Conservation (phyloP, 495 filamentous ascomycete genomes). For the Tuber aestivum region DNA sequence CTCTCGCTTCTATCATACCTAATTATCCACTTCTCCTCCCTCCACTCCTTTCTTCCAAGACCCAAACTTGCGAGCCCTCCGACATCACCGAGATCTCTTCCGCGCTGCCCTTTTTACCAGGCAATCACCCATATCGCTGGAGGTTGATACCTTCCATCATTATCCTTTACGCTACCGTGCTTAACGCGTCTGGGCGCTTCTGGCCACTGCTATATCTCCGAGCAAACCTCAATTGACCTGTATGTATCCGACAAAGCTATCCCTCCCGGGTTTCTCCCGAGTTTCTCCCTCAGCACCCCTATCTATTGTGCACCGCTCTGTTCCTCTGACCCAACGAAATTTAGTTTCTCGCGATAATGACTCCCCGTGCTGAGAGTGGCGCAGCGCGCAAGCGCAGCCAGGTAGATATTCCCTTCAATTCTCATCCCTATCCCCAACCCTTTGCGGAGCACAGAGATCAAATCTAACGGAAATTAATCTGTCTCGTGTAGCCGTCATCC, state of each 20-base stretch:
- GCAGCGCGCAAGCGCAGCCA: constrained; percentile 2
- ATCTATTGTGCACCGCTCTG: background rate
- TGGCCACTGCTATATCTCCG: background rate
- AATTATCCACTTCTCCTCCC: background rate
- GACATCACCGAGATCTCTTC: background rate
- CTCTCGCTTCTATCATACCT: background rate
- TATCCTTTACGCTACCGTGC: background rate
- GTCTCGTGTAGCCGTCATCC: constrained; percentile 2
- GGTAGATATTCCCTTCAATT: background rate
- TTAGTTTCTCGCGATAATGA: background rate
- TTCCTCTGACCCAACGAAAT: background rate
- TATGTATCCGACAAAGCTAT: background rate
- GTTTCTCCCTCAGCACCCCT: background rate
- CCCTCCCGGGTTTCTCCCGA: background rate
- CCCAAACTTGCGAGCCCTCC: background rate
- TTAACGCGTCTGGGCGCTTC: background rate
- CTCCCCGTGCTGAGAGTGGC: background rate
- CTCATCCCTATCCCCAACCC: background rate
- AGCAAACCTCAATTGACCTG: background rate
- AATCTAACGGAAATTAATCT: background rate
- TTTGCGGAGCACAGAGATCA: background rate
- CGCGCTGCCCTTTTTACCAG: background rate
- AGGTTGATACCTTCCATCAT: background rate
- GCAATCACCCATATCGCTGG: background rate
- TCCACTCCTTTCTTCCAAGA: background rate